Percentiles rank a stretch among this genome's conserved stretches.
These are phyloP conservation scores for Leucoagaricus sp. DNA, from an alignment of 1,284 basidiomycete species.

Conservation along the genomic window DNA sequence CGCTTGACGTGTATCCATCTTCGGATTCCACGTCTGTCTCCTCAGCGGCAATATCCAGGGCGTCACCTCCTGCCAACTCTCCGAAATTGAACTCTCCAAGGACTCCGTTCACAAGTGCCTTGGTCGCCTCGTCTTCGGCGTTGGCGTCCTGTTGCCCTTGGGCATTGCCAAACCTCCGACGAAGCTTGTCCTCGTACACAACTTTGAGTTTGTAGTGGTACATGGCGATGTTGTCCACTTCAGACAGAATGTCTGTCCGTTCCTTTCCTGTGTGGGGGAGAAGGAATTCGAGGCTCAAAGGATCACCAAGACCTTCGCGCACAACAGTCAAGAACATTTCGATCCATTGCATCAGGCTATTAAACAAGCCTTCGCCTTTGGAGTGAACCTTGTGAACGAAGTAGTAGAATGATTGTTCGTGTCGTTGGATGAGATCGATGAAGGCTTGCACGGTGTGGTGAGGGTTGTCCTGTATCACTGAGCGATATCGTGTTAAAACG, in stretches of 20 bases:
- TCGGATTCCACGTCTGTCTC: slow-evolving; percentile 57
- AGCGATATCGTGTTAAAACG: background rate
- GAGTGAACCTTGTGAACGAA: slow-evolving; percentile 99
- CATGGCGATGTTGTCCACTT: slow-evolving; percentile 84
- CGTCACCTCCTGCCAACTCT: slow-evolving; percentile 76
- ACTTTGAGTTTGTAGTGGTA: slow-evolving; percentile 95
- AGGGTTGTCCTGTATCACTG: slow-evolving; percentile 86
- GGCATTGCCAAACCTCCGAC: slow-evolving; percentile 73
- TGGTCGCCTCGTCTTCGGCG: slow-evolving; percentile 77
- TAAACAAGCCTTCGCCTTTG: slow-evolving; percentile 94
- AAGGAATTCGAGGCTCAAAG: slow-evolving; percentile 83
- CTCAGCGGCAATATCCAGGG: slow-evolving; percentile 77
- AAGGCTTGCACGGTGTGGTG: slow-evolving; percentile 90
- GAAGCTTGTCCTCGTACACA: slow-evolving; percentile 85
- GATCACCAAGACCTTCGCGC: slow-evolving; percentile 82
- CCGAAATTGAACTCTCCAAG: slow-evolving; percentile 80
- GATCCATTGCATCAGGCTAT: slow-evolving; percentile 95
- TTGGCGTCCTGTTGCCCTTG: slow-evolving; percentile 50
- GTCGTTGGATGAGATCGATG: slow-evolving; percentile 90
- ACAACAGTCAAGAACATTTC: slow-evolving; percentile 93
- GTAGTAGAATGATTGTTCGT: slow-evolving; percentile 94
- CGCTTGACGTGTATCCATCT: slow-evolving; percentile 31
- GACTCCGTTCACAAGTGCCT: slow-evolving; percentile 77
- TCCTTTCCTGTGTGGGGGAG: slow-evolving; percentile 81
- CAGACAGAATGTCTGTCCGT: slow-evolving; percentile 73